Percentiles rank a stretch among this genome's conserved stretches.
Conservation (phyloP, 2,329 filamentous ascomycete species). For the Biscogniauxia sp. region DNA sequence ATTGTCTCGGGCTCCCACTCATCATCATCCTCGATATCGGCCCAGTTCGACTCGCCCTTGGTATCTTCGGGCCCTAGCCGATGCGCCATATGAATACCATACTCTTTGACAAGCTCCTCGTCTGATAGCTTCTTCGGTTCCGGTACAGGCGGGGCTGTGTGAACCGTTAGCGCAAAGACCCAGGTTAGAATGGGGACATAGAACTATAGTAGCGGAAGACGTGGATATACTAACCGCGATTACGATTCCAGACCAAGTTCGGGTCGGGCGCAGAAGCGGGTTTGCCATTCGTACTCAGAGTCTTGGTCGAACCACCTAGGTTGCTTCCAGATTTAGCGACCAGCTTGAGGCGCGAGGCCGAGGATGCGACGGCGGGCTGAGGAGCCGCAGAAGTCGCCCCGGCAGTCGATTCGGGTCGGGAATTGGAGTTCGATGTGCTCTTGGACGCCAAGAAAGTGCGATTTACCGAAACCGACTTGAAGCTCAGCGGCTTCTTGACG, state of each 20-base stretch:
- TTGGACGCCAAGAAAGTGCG: slow-evolving; percentile 81
- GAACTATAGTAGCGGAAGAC: slow-evolving; percentile 2
- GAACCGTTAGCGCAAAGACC: slow-evolving; percentile 23
- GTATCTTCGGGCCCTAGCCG: slow-evolving; percentile 73
- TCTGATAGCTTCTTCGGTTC: slow-evolving; percentile 82
- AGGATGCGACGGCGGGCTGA: slow-evolving; percentile 45
- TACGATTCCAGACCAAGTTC: slow-evolving; percentile 85
- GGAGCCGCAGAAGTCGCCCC: slow-evolving; percentile 44
- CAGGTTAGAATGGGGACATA: slow-evolving; percentile 12
- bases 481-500: slow-evolving; percentile 72
- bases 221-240: slow-evolving; percentile 60
- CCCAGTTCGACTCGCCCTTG: slow-evolving; percentile 79
- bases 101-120: slow-evolving; percentile 79
- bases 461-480: slow-evolving; percentile 84
- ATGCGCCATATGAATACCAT: slow-evolving; percentile 80
- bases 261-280: slow-evolving; percentile 63
- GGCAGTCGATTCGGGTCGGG: slow-evolving; percentile 49
- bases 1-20: slow-evolving; percentile 84
- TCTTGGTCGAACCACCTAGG: slow-evolving; percentile 50
- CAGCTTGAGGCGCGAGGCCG: slow-evolving; percentile 64
- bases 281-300: slow-evolving; percentile 55
- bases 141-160: slow-evolving; percentile 57
- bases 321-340: slow-evolving; percentile 71
- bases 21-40: slow-evolving; percentile 85
- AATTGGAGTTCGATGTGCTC: slow-evolving; percentile 42